These are phyloP conservation scores for Allomyces macrogynus DNA, from an alignment of 192 early-diverging fungal species.

Conservation along the genomic window DNA sequence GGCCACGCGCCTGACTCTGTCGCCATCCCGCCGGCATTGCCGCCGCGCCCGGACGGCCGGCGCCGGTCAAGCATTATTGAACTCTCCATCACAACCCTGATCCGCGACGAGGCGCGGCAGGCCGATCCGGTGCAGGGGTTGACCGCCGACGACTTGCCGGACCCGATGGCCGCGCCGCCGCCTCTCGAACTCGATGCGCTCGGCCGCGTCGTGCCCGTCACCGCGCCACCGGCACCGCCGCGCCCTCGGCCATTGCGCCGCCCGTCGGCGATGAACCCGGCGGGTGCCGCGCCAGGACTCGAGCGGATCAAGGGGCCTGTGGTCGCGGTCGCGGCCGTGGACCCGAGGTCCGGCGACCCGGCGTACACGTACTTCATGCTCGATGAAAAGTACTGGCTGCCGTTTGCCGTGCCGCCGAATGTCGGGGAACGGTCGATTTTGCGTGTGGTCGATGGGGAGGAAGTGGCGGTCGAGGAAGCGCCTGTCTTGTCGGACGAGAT, in stretches of 20 bases:
- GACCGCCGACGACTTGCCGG: neutral
- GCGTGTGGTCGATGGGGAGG: neutral
- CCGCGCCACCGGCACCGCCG: neutral
- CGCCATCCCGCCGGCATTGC: too few species aligned
- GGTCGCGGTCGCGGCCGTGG: conserved; percentile 16
- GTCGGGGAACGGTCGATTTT: neutral
- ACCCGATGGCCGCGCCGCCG: neutral
- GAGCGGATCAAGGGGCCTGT: conserved; percentile 4
- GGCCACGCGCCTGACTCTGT: conserved; percentile 4
- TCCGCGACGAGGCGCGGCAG: too few species aligned
- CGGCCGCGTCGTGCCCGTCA: neutral
- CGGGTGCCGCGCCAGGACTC: too few species aligned
- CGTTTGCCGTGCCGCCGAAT: conserved; percentile 39
- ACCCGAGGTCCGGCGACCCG: conserved; percentile 19
- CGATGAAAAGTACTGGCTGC: conserved; percentile 27
- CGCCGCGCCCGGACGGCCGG: conserved; percentile 1
- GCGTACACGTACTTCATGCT: conserved; percentile 24
- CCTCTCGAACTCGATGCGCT: neutral
- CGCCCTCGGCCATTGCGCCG: conserved; percentile 1
- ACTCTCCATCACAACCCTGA: neutral
- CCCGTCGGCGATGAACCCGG: conserved; percentile 2
- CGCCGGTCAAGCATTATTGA: conserved; percentile 1
- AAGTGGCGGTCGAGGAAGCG: neutral
- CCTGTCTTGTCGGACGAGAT: neutral
- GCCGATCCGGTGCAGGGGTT: neutral